These are phyloP conservation scores for Chytriomyces hyalinus DNA, from an alignment of 192 early-diverging fungal species.

Conservation along the genomic window DNA sequence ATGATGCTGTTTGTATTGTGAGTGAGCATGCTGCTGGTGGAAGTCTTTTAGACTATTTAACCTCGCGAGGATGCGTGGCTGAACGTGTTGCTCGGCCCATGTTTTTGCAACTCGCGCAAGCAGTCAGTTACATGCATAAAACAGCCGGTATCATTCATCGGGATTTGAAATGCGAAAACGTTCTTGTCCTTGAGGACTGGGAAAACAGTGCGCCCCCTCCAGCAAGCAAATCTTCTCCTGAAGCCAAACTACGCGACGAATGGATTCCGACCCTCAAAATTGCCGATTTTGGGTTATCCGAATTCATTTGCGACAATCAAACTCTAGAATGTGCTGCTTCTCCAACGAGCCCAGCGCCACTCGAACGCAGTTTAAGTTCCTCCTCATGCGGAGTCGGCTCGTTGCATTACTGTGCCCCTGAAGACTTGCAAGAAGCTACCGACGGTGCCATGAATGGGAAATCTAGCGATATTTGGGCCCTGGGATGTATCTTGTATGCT, in stretches of 20 bases:
- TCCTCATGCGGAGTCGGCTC: conserved; percentile 53
- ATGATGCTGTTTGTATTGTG: conserved; percentile 71
- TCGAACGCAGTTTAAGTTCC: background rate
- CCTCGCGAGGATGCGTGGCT: conserved; percentile 42
- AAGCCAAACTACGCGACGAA: background rate
- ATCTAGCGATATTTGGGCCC: conserved; percentile 76
- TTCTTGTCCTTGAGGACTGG: conserved; percentile 61
- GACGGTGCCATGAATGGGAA: conserved; percentile 32
- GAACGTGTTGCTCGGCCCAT: conserved; percentile 60
- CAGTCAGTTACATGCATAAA: conserved; percentile 80
- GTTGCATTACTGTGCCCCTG: conserved; percentile 75
- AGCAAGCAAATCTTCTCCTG: background rate
- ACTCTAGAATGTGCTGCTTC: background rate
- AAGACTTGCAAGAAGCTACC: conserved; percentile 57
- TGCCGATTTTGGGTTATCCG: conserved; percentile 84
- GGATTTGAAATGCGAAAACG: conserved; percentile 93
- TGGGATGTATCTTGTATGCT: conserved; percentile 77
- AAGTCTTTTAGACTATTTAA: conserved; percentile 67
- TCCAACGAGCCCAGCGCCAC: too few species aligned
- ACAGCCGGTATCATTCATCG: conserved; percentile 77
- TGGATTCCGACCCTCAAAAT: conserved; percentile 63
- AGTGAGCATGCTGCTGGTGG: conserved; percentile 71
- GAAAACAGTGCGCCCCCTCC: conserved; percentile 17
- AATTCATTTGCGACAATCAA: conserved; percentile 37
- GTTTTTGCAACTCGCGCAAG: conserved; percentile 77